Conservation (phyloP, 331 rosid genomes). For the Quercus lobata region DNA sequence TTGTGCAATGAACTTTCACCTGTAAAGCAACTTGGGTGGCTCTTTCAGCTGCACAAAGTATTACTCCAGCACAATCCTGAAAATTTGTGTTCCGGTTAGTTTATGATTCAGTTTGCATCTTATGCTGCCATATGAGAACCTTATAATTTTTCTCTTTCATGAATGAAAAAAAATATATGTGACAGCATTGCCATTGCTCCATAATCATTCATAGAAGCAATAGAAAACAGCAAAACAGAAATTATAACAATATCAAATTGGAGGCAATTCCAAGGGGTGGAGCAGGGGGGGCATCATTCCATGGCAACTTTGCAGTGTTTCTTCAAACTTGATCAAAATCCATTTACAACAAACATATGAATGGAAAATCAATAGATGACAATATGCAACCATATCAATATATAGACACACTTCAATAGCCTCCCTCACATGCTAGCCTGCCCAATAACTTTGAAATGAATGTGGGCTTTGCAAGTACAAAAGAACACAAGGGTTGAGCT, state of each 20-base stretch:
- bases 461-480: not conserved
- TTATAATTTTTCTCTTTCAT: not conserved
- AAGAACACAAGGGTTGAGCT: not conserved
- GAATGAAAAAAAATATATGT: too few relatives aligned
- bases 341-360: too few relatives aligned
- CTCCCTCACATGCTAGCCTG: not conserved
- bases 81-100: constrained; percentile 2
- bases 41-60: constrained; percentile 84
- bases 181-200: not conserved
- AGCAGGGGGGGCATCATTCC: too few relatives aligned
- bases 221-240: not conserved
- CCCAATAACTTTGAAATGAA: not conserved
- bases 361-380: too few relatives aligned
- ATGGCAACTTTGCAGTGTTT: not conserved
- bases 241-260: not conserved
- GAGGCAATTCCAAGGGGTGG: not conserved
- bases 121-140: not conserved
- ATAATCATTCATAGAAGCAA: not conserved
- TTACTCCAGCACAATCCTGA: constrained; percentile 98
- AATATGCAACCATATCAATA: too few relatives aligned
- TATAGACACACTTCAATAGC: not conserved
- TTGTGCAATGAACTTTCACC: constrained; percentile 35
- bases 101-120: not conserved
- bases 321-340: not conserved
- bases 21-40: constrained; percentile 94